Evolutionary conservation across 2,329 filamentous ascomycete species (phyloP), one percentile per base, ranked within the genome.

Genomic region (Pyricularia pennisetigena): DNA sequence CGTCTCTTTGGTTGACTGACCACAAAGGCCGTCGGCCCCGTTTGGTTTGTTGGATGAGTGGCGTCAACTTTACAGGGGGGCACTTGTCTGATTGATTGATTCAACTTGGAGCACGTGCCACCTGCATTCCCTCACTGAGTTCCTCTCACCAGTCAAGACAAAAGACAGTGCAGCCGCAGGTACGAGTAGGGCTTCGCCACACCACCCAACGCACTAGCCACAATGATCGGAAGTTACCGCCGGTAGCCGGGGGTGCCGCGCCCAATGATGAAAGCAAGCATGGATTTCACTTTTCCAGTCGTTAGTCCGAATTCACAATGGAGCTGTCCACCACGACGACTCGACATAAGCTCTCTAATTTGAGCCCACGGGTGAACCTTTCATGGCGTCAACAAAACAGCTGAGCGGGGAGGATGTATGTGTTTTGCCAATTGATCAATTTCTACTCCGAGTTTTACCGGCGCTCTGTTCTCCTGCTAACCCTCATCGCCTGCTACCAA

Each of bases 301-400:
- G 41, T 49, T 49, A 49, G 41, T n/a, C 41, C 2, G 41, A n/a
- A 49, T 49, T 49, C 41, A 49, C 41, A 16, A 49, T 49, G 41
- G 41, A 49, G 24, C 59, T 16, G 7, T 28, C 59, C 12, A 29
- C 59, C 59, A 62, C 16, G 59, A 62, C 59, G 24, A 62, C 59
- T 28, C 24, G 26, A 62, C 24, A 26, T 16, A 62, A 28, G 59
- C 59, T 62, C 59, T 28, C 16, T 28, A 2, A 62, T 28, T 28
- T 28, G 59, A 16, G 59, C 59, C n/a, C 29, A 62, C 59, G 23
- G 24, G 35, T 59, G 32, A 54, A 70, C 66, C 72, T 70, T 70
- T 71, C 72, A 80, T 80, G 78, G 75, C 76, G 71, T 73, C 75
- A 69, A 75, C 74, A 67, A 69, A 74, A 69, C 74, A 72, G 69